phyloP scores from a whole-genome alignment of 2,329 filamentous ascomycete genomes.

The Fusarium acutatum region DNA sequence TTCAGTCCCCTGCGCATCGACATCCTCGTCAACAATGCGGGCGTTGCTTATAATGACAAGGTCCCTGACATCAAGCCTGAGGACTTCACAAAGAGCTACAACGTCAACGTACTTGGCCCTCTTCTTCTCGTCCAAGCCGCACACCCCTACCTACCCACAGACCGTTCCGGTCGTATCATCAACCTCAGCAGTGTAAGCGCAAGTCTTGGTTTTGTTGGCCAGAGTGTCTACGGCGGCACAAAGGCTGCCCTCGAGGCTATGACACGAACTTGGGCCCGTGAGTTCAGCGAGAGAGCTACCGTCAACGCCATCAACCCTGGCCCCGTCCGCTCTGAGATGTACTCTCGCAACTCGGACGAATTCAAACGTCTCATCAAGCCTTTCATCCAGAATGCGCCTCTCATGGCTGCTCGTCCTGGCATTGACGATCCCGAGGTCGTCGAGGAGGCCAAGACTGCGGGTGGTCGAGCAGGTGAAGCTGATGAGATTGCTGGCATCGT shows the following conservation, averaged over 20 bases:
- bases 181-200: constrained; percentile 61
- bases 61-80: constrained; percentile 67
- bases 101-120: constrained; percentile 82
- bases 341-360: constrained; percentile 46
- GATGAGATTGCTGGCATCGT: constrained; percentile 39
- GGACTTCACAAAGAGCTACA: constrained; percentile 75
- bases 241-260: constrained; percentile 65
- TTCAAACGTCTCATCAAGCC: constrained; percentile 42
- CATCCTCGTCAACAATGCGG: constrained; percentile 87
- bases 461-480: constrained; percentile 40
- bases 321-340: constrained; percentile 61
- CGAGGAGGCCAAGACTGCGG: constrained; percentile 40
- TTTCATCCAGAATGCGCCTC: constrained; percentile 41
- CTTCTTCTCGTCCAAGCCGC: constrained; percentile 78
- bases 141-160: constrained; percentile 72
- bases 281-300: constrained; percentile 60
- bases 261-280: constrained; percentile 63
- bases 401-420: constrained; percentile 38
- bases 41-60: constrained; percentile 69
- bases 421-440: constrained; percentile 38
- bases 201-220: constrained; percentile 57
- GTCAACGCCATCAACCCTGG: constrained; percentile 65
- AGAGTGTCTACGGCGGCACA: constrained; percentile 62
- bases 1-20: constrained; percentile 50
- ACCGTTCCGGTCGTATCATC: constrained; percentile 69